These are phyloP conservation scores for Erythrophleum ivorense DNA, from an alignment of 331 rosid genomes.

Conservation along the genomic window DNA sequence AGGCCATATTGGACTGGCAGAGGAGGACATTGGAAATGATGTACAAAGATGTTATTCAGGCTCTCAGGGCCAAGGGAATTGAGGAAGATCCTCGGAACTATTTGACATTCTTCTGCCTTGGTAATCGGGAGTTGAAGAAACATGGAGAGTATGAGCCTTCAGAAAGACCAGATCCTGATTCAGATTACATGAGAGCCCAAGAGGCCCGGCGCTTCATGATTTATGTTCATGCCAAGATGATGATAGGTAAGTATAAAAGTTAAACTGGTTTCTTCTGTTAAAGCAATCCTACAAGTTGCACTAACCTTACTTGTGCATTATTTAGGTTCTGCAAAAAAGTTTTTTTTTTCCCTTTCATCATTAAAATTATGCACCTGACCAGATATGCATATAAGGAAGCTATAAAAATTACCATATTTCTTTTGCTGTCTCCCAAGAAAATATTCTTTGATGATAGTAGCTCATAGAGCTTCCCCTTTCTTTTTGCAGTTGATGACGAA, in stretches of 20 bases:
- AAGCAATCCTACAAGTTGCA: not conserved
- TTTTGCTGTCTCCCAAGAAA: not conserved
- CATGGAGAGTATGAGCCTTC: conserved; percentile 85
- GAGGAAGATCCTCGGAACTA: conserved; percentile 87
- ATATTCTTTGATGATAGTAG: not conserved
- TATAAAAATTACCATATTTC: not conserved
- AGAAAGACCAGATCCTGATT: conserved; percentile 70
- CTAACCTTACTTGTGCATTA: not conserved
- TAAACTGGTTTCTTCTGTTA: not conserved
- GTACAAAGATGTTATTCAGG: conserved; percentile 74
- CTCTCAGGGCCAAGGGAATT: conserved; percentile 64
- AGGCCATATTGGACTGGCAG: conserved; percentile 98
- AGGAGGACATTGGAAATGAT: conserved; percentile 96
- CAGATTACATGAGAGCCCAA: conserved; percentile 82
- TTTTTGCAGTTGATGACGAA: conserved; percentile 86
- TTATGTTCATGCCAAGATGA: conserved; percentile 96
- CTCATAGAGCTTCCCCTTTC: not conserved
- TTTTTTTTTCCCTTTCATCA: no score
- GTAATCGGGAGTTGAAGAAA: conserved; percentile 86
- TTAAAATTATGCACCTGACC: not conserved
- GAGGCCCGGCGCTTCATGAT: conserved; percentile 89
- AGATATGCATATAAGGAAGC: not conserved
- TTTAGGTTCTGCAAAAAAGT: no score
- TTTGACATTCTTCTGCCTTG: conserved; percentile 95
- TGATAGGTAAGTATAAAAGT: conserved; percentile 70